A percentile compares a stretch with the other conserved stretches of the same genome.
These are phyloP conservation scores for Sutorius eximius DNA, from an alignment of 1,284 basidiomycete species.

Conservation along the genomic window DNA sequence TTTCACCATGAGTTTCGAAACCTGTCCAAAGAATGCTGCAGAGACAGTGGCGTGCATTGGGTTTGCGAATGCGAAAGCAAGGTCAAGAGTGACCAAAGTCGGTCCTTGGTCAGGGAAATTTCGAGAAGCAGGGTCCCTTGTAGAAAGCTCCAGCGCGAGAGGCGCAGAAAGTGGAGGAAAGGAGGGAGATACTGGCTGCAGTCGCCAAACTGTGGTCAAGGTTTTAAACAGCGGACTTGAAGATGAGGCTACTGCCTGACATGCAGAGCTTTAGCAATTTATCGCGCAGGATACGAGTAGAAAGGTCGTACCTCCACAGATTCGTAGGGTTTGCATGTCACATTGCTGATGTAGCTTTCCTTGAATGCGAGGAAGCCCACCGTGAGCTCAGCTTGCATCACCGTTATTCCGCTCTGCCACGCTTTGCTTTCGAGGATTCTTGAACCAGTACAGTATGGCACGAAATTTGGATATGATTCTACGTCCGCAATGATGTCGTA, in stretches of 20 bases:
- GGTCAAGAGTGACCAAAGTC: slow-evolving; percentile 77
- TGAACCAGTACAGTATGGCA: slow-evolving; percentile 87
- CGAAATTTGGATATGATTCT: slow-evolving; percentile 79
- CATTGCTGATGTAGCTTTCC: slow-evolving; percentile 87
- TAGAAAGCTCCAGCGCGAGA: slow-evolving; percentile 4
- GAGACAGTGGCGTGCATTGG: slow-evolving; percentile 84
- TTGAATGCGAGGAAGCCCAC: slow-evolving; percentile 87
- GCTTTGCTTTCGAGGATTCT: slow-evolving; percentile 53
- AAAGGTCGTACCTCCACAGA: slow-evolving; percentile 61
- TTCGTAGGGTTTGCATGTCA: slow-evolving; percentile 75
- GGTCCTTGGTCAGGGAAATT: slow-evolving; percentile 38
- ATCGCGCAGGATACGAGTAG: not conserved
- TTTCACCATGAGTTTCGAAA: slow-evolving; percentile 86
- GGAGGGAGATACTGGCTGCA: slow-evolving; percentile 54
- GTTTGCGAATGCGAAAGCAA: slow-evolving; percentile 86
- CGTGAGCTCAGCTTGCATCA: slow-evolving; percentile 82
- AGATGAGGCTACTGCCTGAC: slow-evolving; percentile 73
- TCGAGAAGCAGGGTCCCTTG: slow-evolving; percentile 2
- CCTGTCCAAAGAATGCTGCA: slow-evolving; percentile 80
- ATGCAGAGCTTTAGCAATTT: slow-evolving; percentile 1
- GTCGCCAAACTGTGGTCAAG: slow-evolving; percentile 81
- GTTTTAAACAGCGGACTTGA: slow-evolving; percentile 85
- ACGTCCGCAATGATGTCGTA: slow-evolving; percentile 90
- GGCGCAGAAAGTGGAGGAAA: slow-evolving; percentile 43
- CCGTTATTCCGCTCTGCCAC: slow-evolving; percentile 39